Evolutionary conservation across 2,329 filamentous ascomycete species (phyloP).

Genomic region (Meredithiella fracta): DNA sequence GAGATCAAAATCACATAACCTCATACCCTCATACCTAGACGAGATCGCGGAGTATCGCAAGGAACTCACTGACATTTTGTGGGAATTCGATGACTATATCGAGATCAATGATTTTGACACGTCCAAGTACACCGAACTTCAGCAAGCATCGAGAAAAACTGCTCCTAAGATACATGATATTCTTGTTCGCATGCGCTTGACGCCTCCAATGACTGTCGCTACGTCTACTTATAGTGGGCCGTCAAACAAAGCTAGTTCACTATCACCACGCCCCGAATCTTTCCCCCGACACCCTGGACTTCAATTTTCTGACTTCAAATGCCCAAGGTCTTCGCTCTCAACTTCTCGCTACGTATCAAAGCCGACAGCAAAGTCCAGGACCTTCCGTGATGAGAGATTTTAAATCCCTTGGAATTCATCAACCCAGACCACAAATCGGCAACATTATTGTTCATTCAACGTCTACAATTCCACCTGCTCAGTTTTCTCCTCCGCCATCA

Average conservation of each 20-base stretch:
- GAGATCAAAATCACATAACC: not conserved
- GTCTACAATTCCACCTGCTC: not conserved
- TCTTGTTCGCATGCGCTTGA: slow-evolving; percentile 36
- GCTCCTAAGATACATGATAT: slow-evolving; percentile 34
- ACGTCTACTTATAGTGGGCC: slow-evolving; percentile 7
- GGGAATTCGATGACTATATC: slow-evolving; percentile 40
- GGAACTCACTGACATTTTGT: slow-evolving; percentile 33
- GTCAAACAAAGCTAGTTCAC: slow-evolving; percentile 1
- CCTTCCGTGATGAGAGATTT: not conserved
- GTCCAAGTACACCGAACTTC: slow-evolving; percentile 32
- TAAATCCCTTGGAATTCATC: slow-evolving; percentile 3
- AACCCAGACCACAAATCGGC: slow-evolving; percentile 2
- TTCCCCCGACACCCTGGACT: not conserved
- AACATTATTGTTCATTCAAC: not conserved
- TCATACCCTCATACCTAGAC: slow-evolving; percentile 21
- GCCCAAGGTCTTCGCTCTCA: not conserved
- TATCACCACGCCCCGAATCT: not conserved
- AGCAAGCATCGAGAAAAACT: slow-evolving; percentile 30
- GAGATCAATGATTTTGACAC: slow-evolving; percentile 34
- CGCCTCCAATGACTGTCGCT: not conserved
- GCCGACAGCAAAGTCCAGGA: not conserved
- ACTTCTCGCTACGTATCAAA: not conserved
- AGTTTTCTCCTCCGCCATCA: not conserved
- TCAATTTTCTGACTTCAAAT: not conserved
- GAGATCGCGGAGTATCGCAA: slow-evolving; percentile 32